Evolutionary conservation across 2,329 filamentous ascomycete species (phyloP), one percentile per base, ranked within the genome.

Genomic region (Pleurostoma richardsiae): DNA sequence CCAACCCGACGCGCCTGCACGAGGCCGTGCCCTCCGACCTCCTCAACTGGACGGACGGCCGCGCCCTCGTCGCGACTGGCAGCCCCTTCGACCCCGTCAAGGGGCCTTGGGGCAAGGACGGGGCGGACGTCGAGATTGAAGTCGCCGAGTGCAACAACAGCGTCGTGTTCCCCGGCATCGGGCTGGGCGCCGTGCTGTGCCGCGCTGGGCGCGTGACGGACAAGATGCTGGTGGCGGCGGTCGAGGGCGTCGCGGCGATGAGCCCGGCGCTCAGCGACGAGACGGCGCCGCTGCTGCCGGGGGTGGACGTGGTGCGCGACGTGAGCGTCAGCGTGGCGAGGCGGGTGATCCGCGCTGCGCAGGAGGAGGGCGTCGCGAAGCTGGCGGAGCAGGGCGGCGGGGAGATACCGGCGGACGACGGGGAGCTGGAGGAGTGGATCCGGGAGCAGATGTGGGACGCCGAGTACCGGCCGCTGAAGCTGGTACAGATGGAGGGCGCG

Each of bases 141-240:
- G 60, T 77, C 59, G 88, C 88, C 28, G 90, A 95, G 65, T 95
- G 90, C 69, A 95, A 95, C 69, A 95, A 95, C 67, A 86, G 83
- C 1, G 87, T 88, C 31, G 86, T 86, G 11, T 95, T 95, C 64
- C 90, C 90, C 0, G 89, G 89, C 0, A 92, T 95, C 49, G 90
- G 89, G 0, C 82, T 95, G 1, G 90, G 89, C 8, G 80, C 80
- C 6, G 79, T 96, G 0, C 77, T 95, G 1, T 83, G 76, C 29
- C 82, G 88, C 10, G 75, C 85, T 3, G 74, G 70, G 10, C 73
- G 83, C 1, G 67, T 95, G 29, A 86, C 85, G 0, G 83, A 91
- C 51, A 79, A 80, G 52, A 91, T 95, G 82, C 80, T 95, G 10
- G 86, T 95, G 0, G 86, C 87, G 1, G 90, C 90, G 0, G 83